Base-by-base conservation (phyloP, 2,329 filamentous ascomycete genomes). In the Diplodia corticola region DNA sequence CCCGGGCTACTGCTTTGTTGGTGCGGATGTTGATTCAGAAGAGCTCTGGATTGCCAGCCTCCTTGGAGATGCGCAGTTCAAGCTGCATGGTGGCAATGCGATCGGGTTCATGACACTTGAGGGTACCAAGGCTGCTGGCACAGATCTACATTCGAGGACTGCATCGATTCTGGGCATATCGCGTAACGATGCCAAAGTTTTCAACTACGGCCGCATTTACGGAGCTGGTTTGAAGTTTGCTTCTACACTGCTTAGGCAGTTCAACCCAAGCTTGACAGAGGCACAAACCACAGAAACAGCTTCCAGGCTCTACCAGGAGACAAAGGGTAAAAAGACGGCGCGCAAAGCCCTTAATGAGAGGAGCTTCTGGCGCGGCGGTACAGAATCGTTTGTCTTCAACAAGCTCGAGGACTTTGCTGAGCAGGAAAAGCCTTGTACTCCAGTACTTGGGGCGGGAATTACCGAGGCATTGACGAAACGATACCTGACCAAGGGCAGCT, bases 61-160 rank as follows among this genome's bases (percentile, higher is more conserved):
- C 1, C 87, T 99, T 1, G 95, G 95, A 26, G 95, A 99, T 76
- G 92, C 95, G 3, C 93, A 93, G 26, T 99, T 99, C 81, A 90
- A 92, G 73, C 83, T 99, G 1, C 95, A 99, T 71, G 96, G 95
- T 49, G 96, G 95, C 63, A 98, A 97, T 75, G 95, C 96, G 1
- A 91, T 99, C 67, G 95, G 96, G 0, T 99, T 99, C 82, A 99
- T 99, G 96, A 99, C 95, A 0, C 83, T 99, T 1, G 96, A 99
- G 80, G 94, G 95, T 15, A 95, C 92, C 59, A 98, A 99, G 79
- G 89, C 92, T 5, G 92, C 91, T 2, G 94, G 94, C 4, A 99
- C 94, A 0, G 94, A 99, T 77, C 80, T 98, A 65, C 94, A 99
- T 78, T 97, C 93, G 6, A 91, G 94, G 35, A 99, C 95, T 30